phyloP scores from a whole-genome alignment of 495 filamentous ascomycete genomes.

The Haplographium delicatum region DNA sequence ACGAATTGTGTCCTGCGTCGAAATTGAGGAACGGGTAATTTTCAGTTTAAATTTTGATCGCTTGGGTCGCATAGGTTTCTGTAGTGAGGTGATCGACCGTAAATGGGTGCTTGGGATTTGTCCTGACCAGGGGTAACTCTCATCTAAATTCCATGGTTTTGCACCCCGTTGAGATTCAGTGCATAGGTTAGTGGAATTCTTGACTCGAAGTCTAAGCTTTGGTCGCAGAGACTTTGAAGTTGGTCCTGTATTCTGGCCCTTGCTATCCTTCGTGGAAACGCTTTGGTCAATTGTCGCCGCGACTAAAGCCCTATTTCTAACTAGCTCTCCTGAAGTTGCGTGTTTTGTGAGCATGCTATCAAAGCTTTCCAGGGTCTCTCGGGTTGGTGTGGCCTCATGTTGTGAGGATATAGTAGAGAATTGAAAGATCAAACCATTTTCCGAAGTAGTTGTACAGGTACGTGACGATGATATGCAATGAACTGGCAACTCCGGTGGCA shows the following conservation, averaged over 20 bases:
- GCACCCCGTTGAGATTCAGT: constrained; percentile 6
- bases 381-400: neutral
- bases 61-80: neutral
- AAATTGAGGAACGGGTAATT: constrained; percentile 20
- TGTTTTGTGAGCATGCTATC: neutral
- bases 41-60: constrained; percentile 33
- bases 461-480: neutral
- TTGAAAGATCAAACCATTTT: neutral
- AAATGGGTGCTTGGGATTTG: constrained; percentile 1
- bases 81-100: neutral
- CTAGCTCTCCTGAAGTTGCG: neutral
- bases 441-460: neutral
- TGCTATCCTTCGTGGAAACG: neutral
- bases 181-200: neutral
- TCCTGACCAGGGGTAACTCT: constrained; percentile 16
- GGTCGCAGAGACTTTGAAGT: neutral
- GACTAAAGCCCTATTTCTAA: neutral
- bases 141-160: constrained; percentile 17
- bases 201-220: constrained; percentile 18
- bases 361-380: neutral
- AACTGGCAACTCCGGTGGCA: constrained; percentile 24
- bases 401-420: constrained; percentile 6
- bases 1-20: constrained; percentile 18
- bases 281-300: neutral
- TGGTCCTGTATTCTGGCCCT: neutral